Evolutionary conservation across 495 filamentous ascomycete species (phyloP), one percentile per base, ranked within the genome.

Genomic region (Tetracladium setigerum): DNA sequence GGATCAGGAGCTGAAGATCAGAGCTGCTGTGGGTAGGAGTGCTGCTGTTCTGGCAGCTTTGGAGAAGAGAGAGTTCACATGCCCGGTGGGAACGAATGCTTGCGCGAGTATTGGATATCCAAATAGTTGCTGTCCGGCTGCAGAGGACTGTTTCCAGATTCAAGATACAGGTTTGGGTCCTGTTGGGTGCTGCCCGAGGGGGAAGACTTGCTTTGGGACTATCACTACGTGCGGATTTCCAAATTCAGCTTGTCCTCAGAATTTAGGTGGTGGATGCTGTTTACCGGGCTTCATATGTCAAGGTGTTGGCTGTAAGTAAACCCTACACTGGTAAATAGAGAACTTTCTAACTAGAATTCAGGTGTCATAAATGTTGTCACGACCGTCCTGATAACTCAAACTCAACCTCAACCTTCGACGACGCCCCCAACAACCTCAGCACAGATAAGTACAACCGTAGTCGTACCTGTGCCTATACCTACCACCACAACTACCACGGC

Each of bases 151-250:
- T 60, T 70, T 82, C 33, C 56, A 76, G n/a, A 79, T 94, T 18
- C 47, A 70, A n/a, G 80, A 92, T 55, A 83, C 78, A 2, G 86
- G 84, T 0, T 65, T 76, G 30, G 88, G 88, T 0, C 74, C 78
- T 45, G 86, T 95, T 1, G 92, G 89, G 2, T 98, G 91, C 61
- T 98, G 91, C 70, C 83, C 83, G 13, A 62, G 62, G 24, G 89
- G 89, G 2, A 61, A 76, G 55, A 76, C 58, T 5, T 98, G 92
- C 62, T 69, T 73, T 4, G 80, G 83, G 6, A 64, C 66, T 6
- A 77, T 95, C 34, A 70, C 71, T 0, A 59, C 58, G 2, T 98
- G 91, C 56, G 65, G 69, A 41, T 61, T 60, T 0, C 82, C 79
- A 12, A 83, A 87, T 61, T 74, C 76, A 11, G 70, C 73, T 17